Evolutionary conservation across 495 filamentous ascomycete species (phyloP).

Genomic region (Neurospora discreta): DNA sequence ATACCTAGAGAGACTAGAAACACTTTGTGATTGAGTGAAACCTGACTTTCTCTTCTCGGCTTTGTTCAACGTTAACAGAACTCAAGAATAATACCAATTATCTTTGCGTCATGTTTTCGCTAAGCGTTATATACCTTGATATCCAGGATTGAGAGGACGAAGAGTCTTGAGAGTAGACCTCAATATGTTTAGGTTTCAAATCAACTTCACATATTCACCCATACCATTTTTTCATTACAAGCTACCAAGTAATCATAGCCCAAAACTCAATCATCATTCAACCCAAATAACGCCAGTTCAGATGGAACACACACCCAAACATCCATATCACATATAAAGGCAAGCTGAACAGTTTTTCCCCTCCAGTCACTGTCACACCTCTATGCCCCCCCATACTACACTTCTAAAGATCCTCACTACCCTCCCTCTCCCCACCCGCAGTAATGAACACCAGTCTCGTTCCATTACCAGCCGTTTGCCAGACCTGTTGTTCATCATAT

Average conservation of each 20-base stretch:
- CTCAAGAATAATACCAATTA: no score
- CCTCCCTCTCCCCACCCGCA: slow-evolving; percentile 26
- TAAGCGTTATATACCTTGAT: no score
- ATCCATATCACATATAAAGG: not conserved
- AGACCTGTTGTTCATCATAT: slow-evolving; percentile 47
- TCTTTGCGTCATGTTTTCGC: no score
- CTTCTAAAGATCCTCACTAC: slow-evolving; percentile 15
- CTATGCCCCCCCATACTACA: not conserved
- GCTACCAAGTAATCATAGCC: not conserved
- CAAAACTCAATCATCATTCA: not conserved
- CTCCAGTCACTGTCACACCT: not conserved
- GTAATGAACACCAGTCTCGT: slow-evolving; percentile 71
- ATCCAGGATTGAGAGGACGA: no score
- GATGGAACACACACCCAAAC: not conserved
- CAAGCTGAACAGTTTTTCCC: not conserved
- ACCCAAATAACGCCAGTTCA: not conserved
- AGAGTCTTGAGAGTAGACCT: no score
- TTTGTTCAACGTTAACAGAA: no score
- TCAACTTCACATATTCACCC: not conserved
- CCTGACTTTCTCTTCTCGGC: no score
- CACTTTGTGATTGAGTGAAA: no score
- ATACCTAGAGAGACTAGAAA: no score
- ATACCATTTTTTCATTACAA: not conserved
- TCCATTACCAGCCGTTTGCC: slow-evolving; percentile 86
- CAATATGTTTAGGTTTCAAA: no score